phyloP scores from a whole-genome alignment of 371 early-diverging fungal species.

The Mucor irregularis region DNA sequence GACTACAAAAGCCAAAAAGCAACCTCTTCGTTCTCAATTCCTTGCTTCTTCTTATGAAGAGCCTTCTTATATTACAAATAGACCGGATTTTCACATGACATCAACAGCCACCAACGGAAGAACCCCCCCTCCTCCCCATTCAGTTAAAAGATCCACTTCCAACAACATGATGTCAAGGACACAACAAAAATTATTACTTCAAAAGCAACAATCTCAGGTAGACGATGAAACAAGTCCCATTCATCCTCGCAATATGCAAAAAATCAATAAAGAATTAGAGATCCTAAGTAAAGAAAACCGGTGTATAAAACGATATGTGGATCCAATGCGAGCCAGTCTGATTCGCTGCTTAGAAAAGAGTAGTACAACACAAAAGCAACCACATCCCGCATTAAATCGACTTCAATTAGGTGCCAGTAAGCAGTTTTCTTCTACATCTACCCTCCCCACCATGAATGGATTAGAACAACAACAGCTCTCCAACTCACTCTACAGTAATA shows the following conservation, averaged over 20 bases:
- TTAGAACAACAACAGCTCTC: no score
- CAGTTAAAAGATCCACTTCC: background rate
- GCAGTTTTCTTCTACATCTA: background rate
- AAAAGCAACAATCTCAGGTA: conserved; percentile 49
- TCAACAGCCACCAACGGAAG: background rate
- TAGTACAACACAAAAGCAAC: background rate
- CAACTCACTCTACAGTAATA: no score
- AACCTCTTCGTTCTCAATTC: conserved; percentile 20
- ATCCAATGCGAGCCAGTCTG: conserved; percentile 45
- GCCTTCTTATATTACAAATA: background rate
- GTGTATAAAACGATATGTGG: conserved; percentile 33
- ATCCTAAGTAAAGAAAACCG: conserved; percentile 47
- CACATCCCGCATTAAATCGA: background rate
- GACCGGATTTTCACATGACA: background rate
- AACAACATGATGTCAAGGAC: conserved; percentile 39
- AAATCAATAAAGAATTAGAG: conserved; percentile 50
- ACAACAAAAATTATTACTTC: conserved; percentile 53
- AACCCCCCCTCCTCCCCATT: background rate
- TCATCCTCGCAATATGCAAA: conserved; percentile 53
- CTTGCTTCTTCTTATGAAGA: conserved; percentile 6
- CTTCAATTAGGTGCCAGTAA: background rate
- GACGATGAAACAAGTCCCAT: conserved; percentile 49
- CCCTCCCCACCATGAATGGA: background rate
- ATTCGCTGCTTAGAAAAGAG: conserved; percentile 23
- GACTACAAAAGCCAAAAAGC: no score